These are phyloP conservation scores for Boletus patriciae DNA, from an alignment of 768 basidiomycete species.

Conservation along the genomic window DNA sequence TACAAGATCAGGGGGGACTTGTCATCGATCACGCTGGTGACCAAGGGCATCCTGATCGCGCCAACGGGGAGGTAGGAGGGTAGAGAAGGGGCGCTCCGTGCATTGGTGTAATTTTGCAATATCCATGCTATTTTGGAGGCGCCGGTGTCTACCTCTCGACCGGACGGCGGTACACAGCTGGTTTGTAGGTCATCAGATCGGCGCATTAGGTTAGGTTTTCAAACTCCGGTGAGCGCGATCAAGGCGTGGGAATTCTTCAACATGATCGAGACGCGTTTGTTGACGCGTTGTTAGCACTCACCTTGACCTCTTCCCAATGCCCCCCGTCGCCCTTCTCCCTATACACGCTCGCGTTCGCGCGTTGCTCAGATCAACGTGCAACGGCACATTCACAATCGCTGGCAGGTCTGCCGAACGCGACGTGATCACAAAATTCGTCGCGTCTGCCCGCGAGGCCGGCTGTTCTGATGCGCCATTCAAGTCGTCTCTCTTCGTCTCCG, in stretches of 20 bases:
- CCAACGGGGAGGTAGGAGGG: background rate
- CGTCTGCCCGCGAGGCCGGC: conserved; percentile 45
- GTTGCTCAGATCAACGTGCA: conserved; percentile 69
- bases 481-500: conserved; percentile 81
- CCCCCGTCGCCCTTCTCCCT: conserved; percentile 44
- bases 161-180: too few relatives aligned
- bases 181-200: too few relatives aligned
- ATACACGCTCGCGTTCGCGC: conserved; percentile 65
- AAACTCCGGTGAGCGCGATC: too few relatives aligned
- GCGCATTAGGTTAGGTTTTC: too few relatives aligned
- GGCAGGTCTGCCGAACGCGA: conserved; percentile 69
- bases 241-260: conserved; percentile 14
- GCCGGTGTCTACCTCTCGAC: background rate
- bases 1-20: conserved; percentile 35
- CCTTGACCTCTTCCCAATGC: conserved; percentile 49
- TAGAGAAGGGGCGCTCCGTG: background rate
- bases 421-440: conserved; percentile 58
- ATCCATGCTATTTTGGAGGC: too few relatives aligned
- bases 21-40: conserved; percentile 31
- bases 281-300: conserved; percentile 36
- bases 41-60: conserved; percentile 21
- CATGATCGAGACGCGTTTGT: conserved; percentile 27
- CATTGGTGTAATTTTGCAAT: background rate
- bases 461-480: conserved; percentile 16
- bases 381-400: conserved; percentile 52